Percentiles rank a stretch among this genome's conserved stretches.
Evolutionary conservation across 2,329 filamentous ascomycete genomes (phyloP).

Genomic region (Nakataea oryzae): DNA sequence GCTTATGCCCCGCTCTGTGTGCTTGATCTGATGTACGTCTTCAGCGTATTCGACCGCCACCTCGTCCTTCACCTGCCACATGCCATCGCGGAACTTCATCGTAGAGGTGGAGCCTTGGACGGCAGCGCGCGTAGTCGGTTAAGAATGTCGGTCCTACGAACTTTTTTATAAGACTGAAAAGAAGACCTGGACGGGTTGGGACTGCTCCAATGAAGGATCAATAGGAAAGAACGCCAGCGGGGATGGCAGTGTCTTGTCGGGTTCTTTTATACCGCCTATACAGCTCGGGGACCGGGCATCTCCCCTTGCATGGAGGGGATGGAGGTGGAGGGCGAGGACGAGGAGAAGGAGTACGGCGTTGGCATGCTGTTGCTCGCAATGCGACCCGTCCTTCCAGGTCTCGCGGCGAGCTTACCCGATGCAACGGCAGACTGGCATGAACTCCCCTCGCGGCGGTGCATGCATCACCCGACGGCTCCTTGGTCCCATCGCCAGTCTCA

Average conservation of each 20-base stretch:
- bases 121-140: too few species aligned
- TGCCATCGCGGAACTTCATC: constrained; percentile 55
- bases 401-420: too few species aligned
- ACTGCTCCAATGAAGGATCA: too few species aligned
- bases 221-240: too few species aligned
- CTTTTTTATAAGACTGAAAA: too few species aligned
- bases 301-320: background rate
- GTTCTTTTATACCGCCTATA: background rate
- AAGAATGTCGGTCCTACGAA: too few species aligned
- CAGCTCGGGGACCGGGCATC: background rate
- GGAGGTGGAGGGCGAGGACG: too few species aligned
- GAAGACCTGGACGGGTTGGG: too few species aligned
- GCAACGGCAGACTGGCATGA: too few species aligned
- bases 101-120: background rate
- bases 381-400: background rate
- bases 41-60: constrained; percentile 55
- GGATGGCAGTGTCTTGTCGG: too few species aligned
- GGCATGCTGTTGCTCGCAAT: too few species aligned
- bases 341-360: too few species aligned
- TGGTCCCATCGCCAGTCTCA: background rate
- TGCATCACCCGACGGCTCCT: background rate
- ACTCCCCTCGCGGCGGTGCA: background rate
- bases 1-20: constrained; percentile 36
- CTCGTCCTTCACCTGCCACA: constrained; percentile 55
- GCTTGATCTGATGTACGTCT: constrained; percentile 44